Evolutionary conservation across 2,329 filamentous ascomycete species (phyloP), one percentile per base, ranked within the genome.

Genomic region (Akanthomyces muscarius): DNA sequence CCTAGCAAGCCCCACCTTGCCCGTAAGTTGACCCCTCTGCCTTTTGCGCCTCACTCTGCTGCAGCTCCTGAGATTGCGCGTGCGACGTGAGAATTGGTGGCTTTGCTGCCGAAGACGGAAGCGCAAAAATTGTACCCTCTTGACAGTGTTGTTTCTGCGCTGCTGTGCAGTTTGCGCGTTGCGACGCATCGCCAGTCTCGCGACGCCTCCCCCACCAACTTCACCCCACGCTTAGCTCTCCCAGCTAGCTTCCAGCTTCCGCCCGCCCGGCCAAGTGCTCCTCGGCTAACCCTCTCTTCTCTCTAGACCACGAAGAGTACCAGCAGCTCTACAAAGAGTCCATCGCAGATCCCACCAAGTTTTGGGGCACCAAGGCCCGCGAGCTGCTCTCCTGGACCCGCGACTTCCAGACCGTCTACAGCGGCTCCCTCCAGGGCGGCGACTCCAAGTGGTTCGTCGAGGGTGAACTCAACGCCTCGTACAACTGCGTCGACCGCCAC

Each of bases 401-500:
- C 68, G 94, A 98, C 74, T 99, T 99, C 78, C 81, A 96, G 76
- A 98, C 93, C 14, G 92, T 96, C 60, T 87, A 87, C 75, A 85
- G 83, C 64, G 95, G 95, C 65, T 87, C 86, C 36, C 85, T 99
- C 63, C 76, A 76, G 60, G 82, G 89, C 66, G 95, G 95, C 69
- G 93, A 99, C 80, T 89, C 84, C 72, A 90, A 92, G 66, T 99
- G 95, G 94, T 99, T 98, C 74, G 79, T 93, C 65, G 95, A 97
- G 80, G 95, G 95, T 68, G 86, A 89, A 71, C 83, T 99, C 73
- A 99, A 99, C 72, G 95, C 95, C 66, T 95, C 91, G 33, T 98
- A 92, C 86, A 99, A 99, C 82, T 96, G 92, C 73, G 89, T 99
- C 67, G 95, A 99, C 74, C 91, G 95, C 66, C 94, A 98, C 77